Conservation (phyloP, 352 stramenopile species). For the Globisporangium nagaii region DNA sequence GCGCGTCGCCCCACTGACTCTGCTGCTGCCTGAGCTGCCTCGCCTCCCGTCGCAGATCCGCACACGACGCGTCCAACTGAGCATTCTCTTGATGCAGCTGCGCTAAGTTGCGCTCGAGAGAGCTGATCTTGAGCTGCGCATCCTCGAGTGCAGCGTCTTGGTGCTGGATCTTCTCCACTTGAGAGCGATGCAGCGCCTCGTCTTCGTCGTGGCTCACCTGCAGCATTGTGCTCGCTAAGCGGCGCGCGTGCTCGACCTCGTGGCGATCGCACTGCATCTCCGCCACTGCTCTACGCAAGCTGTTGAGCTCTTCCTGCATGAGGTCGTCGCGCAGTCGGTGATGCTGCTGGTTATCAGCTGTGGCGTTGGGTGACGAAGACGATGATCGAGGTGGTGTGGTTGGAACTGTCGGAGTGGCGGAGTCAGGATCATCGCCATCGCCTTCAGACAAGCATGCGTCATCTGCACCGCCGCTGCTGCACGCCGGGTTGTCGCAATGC, state of each 20-base stretch:
- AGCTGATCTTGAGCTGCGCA: conserved; percentile 3
- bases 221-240: conserved; percentile 14
- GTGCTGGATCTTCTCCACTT: conserved; percentile 26
- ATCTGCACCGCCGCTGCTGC: background rate
- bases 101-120: conserved; percentile 19
- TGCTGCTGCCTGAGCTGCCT: conserved; percentile 15
- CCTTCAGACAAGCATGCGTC: background rate
- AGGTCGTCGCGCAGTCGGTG: conserved; percentile 17
- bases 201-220: conserved; percentile 12
- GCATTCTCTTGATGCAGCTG: conserved; percentile 17
- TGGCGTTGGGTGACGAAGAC: background rate
- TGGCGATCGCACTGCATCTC: conserved; percentile 35
- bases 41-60: conserved; percentile 14
- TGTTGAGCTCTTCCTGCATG: conserved; percentile 46
- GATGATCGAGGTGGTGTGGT: background rate
- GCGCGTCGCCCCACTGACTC: conserved; percentile 12
- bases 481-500: background rate
- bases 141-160: conserved; percentile 27
- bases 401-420: background rate
- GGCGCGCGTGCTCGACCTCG: conserved; percentile 22
- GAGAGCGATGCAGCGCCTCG: conserved; percentile 15
- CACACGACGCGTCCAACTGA: background rate
- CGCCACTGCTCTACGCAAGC: conserved; percentile 29
- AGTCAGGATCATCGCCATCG: background rate
- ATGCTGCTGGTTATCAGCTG: background rate